Evolutionary conservation across 208 protist genomes (phyloP), one percentile per base, ranked within the genome.

Genomic region (Acanthamoeba lenticulata): DNA sequence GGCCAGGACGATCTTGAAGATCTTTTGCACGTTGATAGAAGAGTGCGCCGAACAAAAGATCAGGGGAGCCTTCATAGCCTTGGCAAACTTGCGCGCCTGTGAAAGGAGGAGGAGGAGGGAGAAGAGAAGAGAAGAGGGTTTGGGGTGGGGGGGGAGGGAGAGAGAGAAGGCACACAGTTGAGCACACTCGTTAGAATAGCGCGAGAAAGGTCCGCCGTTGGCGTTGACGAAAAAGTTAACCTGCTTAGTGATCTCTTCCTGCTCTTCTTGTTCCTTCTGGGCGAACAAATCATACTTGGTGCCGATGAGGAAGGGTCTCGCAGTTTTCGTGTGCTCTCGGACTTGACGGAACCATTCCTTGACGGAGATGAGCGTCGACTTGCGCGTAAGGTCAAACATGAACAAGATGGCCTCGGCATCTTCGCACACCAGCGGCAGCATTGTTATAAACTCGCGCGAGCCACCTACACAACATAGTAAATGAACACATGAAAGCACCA

Each of bases 391-490:
- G 95, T 99, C 98, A 89, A 99, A 99, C 94, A 99, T 97, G 47
- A 98, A 98, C 0, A 99, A 94, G 13, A 99, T 95, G 15, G 97
- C 98, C 19, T 96, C 95, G 19, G 98, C 98, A 36, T 99, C 98
- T 40, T 98, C 98, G 88, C 97, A 98, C n/a, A 99, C 98, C 2
- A 99, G 44, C 38, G 98, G 98, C 13, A 99, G 77, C 98, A 99
- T 99, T n/a, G 95, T 97, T 21, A 97, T 95, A 69, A 98, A 99
- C 65, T 99, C 98, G 17, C 97, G 83, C 93, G 98, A 95, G 55
- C 98, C 97, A 96, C 62, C 62, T 69, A 27, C 13, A 67, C 57
- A 67, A 5, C 24, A n/a, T 21, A 67, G 57, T 32, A 69, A 38
- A 29, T 69, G 13, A 67, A 7, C 57, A 67, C 13, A 29, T 29